Evolutionary conservation across 2,329 filamentous ascomycete genomes (phyloP), one percentile per base, ranked within the genome.

Genomic region (Aspergillus japonicus): DNA sequence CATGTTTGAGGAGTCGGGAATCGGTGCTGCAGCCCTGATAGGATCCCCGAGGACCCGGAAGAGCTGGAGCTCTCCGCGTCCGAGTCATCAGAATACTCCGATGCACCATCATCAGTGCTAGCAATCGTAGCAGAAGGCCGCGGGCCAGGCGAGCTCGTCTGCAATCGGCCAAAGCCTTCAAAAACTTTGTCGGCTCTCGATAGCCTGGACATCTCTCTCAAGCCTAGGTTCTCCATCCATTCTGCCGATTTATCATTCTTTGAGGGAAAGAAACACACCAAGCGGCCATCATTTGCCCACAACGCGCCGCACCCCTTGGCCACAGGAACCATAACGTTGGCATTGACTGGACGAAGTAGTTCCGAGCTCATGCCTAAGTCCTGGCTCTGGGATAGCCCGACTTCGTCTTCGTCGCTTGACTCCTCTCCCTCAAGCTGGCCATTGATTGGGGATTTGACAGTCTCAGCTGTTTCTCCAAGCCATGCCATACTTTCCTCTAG

Each of bases 391-490:
- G 73, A 73, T 69, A 77, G 63, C 16, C 76, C 74, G 57, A 80
- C 71, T 59, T 93, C 91, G 64, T 93, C 90, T 61, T 91, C 89
- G 63, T 92, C 89, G 68, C 90, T 96, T 3, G 92, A 97, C 65
- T 91, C 94, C 64, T 95, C 91, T 59, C 90, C 89, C 31, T 75
- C 79, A 42, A 81, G 57, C 50, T 71, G 70, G 19, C 72, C 72
- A 53, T 78, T 72, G 58, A 77, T 64, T 14, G 78, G 73, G 49
- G 77, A 75, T 62, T 81, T 78, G 56, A 80, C 64, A 62, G 77
- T 73, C 64, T 78, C 68, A 7, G 87, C 74, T 64, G 90, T 87
- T 64, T 87, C 82, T 11, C 88, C 85, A 50, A 78, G 76, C 74
- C 73, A 80, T 58, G 74, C 72, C 26, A 85, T 77, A 61, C 82